Evolutionary conservation across 768 basidiomycete genomes (phyloP), one percentile per base, ranked within the genome.

Genomic region (Galerina sulciceps): DNA sequence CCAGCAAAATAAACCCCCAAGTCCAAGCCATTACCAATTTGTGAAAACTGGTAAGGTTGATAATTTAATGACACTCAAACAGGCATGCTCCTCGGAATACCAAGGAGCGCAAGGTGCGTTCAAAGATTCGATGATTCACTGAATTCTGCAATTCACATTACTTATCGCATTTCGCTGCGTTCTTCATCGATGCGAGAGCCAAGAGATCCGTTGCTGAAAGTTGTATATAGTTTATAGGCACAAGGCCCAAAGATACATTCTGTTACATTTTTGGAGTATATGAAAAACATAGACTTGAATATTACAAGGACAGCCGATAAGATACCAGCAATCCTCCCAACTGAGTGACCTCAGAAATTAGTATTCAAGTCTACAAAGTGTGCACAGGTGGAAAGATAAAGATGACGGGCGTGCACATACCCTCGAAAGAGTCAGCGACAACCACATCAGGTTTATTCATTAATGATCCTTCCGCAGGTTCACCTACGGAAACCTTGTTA

Each of bases 111-210:
- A 88, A 87, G 85, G 76, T 88, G 87, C 84, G 81, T 88, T 88
- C 85, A 87, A 88, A 87, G 85, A 87, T 85, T 88, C 83, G 83
- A 88, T 87, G 86, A 87, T 87, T 87, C 85, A 87, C 85, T 85
- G 84, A 84, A 85, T 83, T 85, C 85, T 85, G 85, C 85, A 87
- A 87, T 86, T 88, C 87, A 88, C 85, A 88, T 87, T 87, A 88
- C 84, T 81, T 87, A 85, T 87, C 83, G 81, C 86, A 84, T 82
- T 87, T 87, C 81, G 83, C 87, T 86, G 85, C 84, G 80, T 87
- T 86, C 86, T 87, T 88, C 86, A 87, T 87, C 82, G 84, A 87
- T 86, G 84, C 82, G 80, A 85, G 84, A 86, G 82, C 85, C 86
- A 87, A 86, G 85, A 85, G 83, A 86, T 85, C 85, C 82, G 75